These are phyloP conservation scores for Actinomucor elegans DNA, from an alignment of 371 early-diverging fungal genomes.

Conservation along the genomic window DNA sequence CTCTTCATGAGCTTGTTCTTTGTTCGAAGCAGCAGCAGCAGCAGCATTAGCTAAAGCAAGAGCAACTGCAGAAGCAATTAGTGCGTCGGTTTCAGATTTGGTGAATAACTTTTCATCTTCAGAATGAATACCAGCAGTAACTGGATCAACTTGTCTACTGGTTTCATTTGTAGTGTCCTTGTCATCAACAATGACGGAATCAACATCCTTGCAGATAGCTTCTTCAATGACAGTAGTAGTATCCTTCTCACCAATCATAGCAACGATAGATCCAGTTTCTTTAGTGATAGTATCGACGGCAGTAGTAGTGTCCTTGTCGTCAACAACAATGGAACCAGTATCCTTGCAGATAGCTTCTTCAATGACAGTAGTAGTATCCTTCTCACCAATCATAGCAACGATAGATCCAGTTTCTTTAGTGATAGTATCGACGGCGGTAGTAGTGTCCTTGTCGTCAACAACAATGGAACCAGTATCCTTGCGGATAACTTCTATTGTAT, in stretches of 20 bases:
- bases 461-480: background rate
- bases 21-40: too few species aligned
- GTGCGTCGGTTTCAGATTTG: conserved; percentile 32
- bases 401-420: background rate
- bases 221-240: background rate
- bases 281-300: background rate
- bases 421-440: too few species aligned
- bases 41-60: conserved; percentile 23
- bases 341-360: too few species aligned
- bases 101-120: conserved; percentile 16
- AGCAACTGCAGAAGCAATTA: conserved; percentile 45
- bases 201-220: too few species aligned
- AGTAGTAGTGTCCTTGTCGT: background rate
- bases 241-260: background rate
- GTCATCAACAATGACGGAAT: background rate
- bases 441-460: background rate
- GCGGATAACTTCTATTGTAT: background rate
- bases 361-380: background rate
- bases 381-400: background rate
- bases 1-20: background rate
- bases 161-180: too few species aligned
- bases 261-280: background rate
- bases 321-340: background rate
- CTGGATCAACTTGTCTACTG: too few species aligned
- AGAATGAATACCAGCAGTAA: too few species aligned